Evolutionary conservation across 805 yeast species (phyloP), one percentile per base, ranked within the genome.

Genomic region (Candida ipomoeae): DNA sequence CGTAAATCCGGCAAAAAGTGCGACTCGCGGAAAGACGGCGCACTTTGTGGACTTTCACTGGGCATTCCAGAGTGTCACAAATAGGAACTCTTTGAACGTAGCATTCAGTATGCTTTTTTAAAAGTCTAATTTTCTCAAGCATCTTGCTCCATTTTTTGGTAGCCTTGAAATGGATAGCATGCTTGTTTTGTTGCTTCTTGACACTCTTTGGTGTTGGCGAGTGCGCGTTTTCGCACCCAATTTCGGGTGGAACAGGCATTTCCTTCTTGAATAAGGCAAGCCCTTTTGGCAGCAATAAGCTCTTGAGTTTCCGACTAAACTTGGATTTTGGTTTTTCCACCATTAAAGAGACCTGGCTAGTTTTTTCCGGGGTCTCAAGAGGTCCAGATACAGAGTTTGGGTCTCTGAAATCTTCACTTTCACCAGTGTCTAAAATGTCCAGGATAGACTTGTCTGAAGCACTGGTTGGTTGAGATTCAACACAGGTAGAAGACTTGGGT

Each of bases 61-160:
- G 45, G 10, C 45, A 33, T 11, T 33, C 29, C 5, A 5, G 31
- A 15, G n/a, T 6, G n/a, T 42, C 21, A 31, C 45, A 42, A 42
- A 42, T 11, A 7, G 26, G n/a, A 10, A 26, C 33, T 40, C 45
- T 21, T 7, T 20, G 26, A 7, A 42, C 2, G 18, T 42, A 42
- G 11, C 45, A 42, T 1, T 5, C 13, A 10, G n/a, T 20, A 29
- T 42, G 45, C 5, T 42, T 32, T 20, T 42, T 32, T 6, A 42
- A 20, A 21, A 32, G 21, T 15, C 14, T 20, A 10, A 32, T 5
- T n/a, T 21, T 42, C 2, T 32, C 31, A 5, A 42, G 31, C 15
- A 42, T n/a, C 18, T 18, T 21, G 37, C 37, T 42, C 45, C 45
- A 42, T 32, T 32, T 42, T 5, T 39, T 39, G 15, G 41, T 39